Base-by-base conservation (phyloP, 495 filamentous ascomycete species). In the Terfezia boudieri region DNA sequence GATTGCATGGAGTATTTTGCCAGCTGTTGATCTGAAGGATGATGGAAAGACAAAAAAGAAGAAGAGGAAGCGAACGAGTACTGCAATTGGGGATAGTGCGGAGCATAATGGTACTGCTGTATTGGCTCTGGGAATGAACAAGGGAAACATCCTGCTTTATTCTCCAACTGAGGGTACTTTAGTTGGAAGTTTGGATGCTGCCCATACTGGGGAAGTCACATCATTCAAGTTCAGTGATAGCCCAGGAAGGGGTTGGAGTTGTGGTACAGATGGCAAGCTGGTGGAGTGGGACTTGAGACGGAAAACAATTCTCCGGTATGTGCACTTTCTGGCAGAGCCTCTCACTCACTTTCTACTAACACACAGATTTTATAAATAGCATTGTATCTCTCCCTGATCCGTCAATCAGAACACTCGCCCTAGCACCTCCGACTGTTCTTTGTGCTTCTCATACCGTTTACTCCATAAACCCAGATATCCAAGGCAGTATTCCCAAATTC, bases 251-350 rank as follows among this genome's bases (percentile, higher is more conserved):
- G 76, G 68, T 22, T 79, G 76, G 76, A 78, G 76, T 69, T 70
- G 76, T 53, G 76, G 76, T 37, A 70, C 69, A 43, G 76, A 79
- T 62, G 75, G 73, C 56, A 79, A 73, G 59, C 66, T 78, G 43
- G 70, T 79, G 9, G 75, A 77, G 59, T 79, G 76, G 76, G 74
- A 79, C 63, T 60, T 78, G 54, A 65, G 60, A 52, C 72, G 69
- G 10, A 69, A 69, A 56, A 65, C 70, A 60, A 69, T 63, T 51
- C 58, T 71, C 50, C 71, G 68, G 76, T 78, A 67, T 53, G 67
- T 50, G 5, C 26, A 32, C 1, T 7, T 32, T 32, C 26, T 32
- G 26, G 26, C 26, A 32, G 26, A 32, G 26, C 26, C 4, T 2
- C 49, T 38, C 36, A 37, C 23, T 52, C 36, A 49, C 6, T 23